Conservation (phyloP, 2,329 filamentous ascomycete species). For the Chaetomium olivaceum region DNA sequence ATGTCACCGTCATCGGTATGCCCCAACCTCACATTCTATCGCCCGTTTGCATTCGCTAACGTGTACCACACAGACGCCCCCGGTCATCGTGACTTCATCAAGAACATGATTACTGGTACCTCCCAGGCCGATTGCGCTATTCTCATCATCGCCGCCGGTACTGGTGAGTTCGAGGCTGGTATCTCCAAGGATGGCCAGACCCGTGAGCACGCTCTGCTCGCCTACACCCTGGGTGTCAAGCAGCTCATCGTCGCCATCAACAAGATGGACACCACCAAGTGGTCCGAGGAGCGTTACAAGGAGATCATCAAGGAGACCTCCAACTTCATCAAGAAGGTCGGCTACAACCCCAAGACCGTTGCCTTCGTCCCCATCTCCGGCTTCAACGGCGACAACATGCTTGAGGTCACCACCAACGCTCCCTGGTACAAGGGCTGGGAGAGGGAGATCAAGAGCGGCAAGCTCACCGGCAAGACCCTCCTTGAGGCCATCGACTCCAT, state of each 20-base stretch:
- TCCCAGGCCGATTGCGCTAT: slow-evolving; percentile 99
- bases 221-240: slow-evolving; percentile 99
- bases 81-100: slow-evolving; percentile 99
- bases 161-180: slow-evolving; percentile 99
- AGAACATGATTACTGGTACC: slow-evolving; percentile 99
- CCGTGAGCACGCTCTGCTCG: slow-evolving; percentile 99
- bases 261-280: slow-evolving; percentile 99
- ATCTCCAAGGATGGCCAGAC: slow-evolving; percentile 99
- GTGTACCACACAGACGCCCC: slow-evolving; percentile 69
- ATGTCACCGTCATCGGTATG: slow-evolving; percentile 95
- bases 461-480: slow-evolving; percentile 92
- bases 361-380: slow-evolving; percentile 99
- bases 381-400: slow-evolving; percentile 99
- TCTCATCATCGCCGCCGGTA: slow-evolving; percentile 99
- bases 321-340: slow-evolving; percentile 99
- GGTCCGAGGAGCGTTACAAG: slow-evolving; percentile 92
- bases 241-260: slow-evolving; percentile 99
- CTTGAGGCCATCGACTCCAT: slow-evolving; percentile 98
- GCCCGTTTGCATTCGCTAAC: slow-evolving; percentile 29
- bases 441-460: slow-evolving; percentile 92
- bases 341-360: slow-evolving; percentile 99
- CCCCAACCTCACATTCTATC: slow-evolving; percentile 29
- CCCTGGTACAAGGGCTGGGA: slow-evolving; percentile 99
- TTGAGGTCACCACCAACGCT: slow-evolving; percentile 84
- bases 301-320: slow-evolving; percentile 99